A percentile compares a stretch with the other conserved stretches of the same genome.
Evolutionary conservation across 805 yeast species (phyloP).

Genomic region (Cyberlindnera nakhonratchasimensis): DNA sequence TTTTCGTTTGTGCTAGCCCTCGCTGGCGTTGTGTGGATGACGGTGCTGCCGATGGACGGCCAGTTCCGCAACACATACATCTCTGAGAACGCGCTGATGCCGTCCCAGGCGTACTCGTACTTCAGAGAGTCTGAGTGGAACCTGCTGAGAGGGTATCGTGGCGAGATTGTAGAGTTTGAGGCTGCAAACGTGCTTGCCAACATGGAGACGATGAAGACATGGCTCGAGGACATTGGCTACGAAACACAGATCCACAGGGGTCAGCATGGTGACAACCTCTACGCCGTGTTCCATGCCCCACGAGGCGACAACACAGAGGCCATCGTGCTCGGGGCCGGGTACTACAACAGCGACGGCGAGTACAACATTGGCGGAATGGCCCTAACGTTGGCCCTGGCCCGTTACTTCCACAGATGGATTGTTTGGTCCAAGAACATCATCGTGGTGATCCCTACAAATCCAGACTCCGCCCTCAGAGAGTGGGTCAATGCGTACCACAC

Average conservation of each 20-base stretch:
- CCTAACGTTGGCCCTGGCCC: slow-evolving; percentile 64
- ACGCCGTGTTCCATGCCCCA: slow-evolving; percentile 87
- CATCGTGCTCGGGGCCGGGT: slow-evolving; percentile 86
- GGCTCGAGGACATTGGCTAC: slow-evolving; percentile 74
- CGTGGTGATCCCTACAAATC: slow-evolving; percentile 75
- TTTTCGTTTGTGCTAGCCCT: slow-evolving; percentile 41
- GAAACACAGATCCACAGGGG: slow-evolving; percentile 47
- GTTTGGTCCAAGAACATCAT: slow-evolving; percentile 95
- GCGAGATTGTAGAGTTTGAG: slow-evolving; percentile 36
- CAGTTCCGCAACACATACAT: slow-evolving; percentile 81
- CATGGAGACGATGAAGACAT: slow-evolving; percentile 39
- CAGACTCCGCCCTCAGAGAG: slow-evolving; percentile 60
- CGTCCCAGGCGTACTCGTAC: slow-evolving; percentile 90
- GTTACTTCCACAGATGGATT: slow-evolving; percentile 81
- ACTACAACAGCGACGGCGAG: slow-evolving; percentile 63
- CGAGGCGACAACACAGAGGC: slow-evolving; percentile 96
- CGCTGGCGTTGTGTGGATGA: slow-evolving; percentile 55
- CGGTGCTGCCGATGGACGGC: slow-evolving; percentile 72
- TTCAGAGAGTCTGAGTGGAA: slow-evolving; percentile 96
- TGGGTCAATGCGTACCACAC: slow-evolving; percentile 97
- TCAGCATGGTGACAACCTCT: slow-evolving; percentile 47
- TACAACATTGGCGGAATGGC: slow-evolving; percentile 81
- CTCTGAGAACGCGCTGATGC: slow-evolving; percentile 94
- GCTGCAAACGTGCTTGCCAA: slow-evolving; percentile 37
- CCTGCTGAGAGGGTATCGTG: slow-evolving; percentile 75